Evolutionary conservation across 2,329 filamentous ascomycete species (phyloP).

Genomic region (Fusarium cicatricum): DNA sequence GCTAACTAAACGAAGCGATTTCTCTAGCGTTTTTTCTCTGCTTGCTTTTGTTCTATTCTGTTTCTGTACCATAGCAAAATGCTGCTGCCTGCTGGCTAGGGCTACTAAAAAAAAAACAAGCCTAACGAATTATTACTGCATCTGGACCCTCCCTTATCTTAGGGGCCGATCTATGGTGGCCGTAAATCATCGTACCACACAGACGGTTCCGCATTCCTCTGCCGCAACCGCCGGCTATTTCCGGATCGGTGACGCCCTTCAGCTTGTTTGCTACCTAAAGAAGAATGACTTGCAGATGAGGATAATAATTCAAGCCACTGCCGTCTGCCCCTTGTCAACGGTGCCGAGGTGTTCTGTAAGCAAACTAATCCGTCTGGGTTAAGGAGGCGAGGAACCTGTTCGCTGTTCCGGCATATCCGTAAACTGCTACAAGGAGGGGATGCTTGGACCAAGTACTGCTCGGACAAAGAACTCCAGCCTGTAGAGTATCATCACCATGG

Average conservation of each 20-base stretch:
- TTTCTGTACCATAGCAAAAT: slow-evolving; percentile 15
- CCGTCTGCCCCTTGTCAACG: no score
- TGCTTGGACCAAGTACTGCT: no score
- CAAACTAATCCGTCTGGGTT: no score
- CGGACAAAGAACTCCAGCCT: no score
- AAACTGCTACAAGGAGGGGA: no score
- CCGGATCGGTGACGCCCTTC: neutral
- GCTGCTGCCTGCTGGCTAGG: slow-evolving; percentile 26
- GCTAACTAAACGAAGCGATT: slow-evolving; percentile 44
- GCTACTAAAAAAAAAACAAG: slow-evolving; percentile 14
- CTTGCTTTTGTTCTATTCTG: slow-evolving; percentile 1
- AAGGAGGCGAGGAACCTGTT: neutral
- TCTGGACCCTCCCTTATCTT: no score
- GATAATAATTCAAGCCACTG: neutral
- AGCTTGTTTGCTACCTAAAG: neutral
- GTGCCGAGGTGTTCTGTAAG: no score
- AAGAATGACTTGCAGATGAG: no score
- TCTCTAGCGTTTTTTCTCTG: neutral
- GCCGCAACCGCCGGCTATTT: neutral
- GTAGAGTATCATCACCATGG: no score
- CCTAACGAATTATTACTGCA: slow-evolving; percentile 5
- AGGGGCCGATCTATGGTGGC: no score
- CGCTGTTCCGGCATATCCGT: no score
- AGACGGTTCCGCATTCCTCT: neutral
- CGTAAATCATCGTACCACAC: slow-evolving; percentile 7